Base-by-base conservation (phyloP, 2,329 filamentous ascomycete species). In the Phialemoniopsis sp. region DNA sequence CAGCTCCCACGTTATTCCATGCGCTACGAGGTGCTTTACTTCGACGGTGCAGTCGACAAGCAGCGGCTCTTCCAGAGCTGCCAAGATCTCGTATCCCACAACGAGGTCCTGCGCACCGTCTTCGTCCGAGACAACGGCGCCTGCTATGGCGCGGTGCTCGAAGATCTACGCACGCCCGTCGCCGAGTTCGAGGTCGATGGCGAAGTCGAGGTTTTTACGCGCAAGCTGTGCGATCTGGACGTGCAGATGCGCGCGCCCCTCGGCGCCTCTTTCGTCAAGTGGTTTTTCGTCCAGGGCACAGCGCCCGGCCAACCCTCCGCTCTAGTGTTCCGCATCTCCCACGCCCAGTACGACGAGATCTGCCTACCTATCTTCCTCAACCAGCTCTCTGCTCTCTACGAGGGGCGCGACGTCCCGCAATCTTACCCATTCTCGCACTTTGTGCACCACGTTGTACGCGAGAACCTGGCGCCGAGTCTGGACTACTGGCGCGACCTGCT, bases 301-400 rank as follows among this genome's bases (percentile, higher is more conserved):
- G 41, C 53, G 29, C 51, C 48, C 14, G 50, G 45, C 26, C 46
- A 54, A 21, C 65, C 60, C 28, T 68, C 62, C 35, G 46, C 40
- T 5, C 72, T 85, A 13, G 62, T 75, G 42, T 70, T 83, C 54
- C 74, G 81, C 40, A 72, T 86, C 40, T 85, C 80, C 0, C 82
- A 86, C 55, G 77, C 81, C 1, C 81, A 85, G 48, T 85, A 85
- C 52, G 82, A 86, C 46, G 82, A 82, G 46, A 79, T 85, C 16
- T 85, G 76, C 47, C 67, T 85, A 8, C 75, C 79, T 0, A 62
- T 70, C n/a, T 69, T 85, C 15, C 70, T 85, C 41, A 68, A 67
- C 14, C 78, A 83, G 50, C 71, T 85, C 31, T 75, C 73, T 4
- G 66, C 69, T 1, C 63, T 82, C 6, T 80, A 66, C 44, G 53